These are phyloP conservation scores for Kingdonia uniflora DNA, from an alignment of 164 flowering plant genomes.

Conservation along the genomic window DNA sequence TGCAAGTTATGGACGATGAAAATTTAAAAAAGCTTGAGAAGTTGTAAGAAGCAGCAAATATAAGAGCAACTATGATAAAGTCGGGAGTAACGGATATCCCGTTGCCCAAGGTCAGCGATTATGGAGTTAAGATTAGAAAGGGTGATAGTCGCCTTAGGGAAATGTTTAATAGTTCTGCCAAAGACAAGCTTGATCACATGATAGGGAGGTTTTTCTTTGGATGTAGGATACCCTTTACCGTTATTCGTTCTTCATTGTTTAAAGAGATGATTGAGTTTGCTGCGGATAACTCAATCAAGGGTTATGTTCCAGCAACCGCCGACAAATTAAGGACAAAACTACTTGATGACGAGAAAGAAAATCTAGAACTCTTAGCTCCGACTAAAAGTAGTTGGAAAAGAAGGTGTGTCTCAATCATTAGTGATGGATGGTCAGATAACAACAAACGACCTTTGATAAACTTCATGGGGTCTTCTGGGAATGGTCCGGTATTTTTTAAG, in stretches of 20 bases:
- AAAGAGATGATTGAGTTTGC: not conserved
- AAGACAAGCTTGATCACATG: not conserved
- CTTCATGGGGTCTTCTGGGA: not conserved
- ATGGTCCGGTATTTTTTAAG: not conserved
- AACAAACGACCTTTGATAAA: not conserved
- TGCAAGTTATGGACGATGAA: too few species aligned
- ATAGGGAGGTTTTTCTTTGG: not conserved
- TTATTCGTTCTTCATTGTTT: not conserved
- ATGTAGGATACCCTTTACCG: not conserved
- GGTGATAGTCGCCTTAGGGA: not conserved
- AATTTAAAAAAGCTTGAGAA: too few species aligned
- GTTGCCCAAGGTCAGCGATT: not conserved
- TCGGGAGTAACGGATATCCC: not conserved
- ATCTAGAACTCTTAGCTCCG: not conserved
- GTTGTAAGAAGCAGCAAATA: too few species aligned
- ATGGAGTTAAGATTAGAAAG: not conserved
- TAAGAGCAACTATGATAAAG: too few species aligned
- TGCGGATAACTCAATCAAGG: not conserved
- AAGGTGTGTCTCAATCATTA: not conserved
- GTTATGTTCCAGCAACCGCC: not conserved
- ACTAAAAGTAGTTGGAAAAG: not conserved
- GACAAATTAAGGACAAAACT: not conserved
- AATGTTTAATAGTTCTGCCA: not conserved
- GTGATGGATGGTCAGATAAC: conserved; percentile 1
- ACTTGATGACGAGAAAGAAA: not conserved